phyloP scores from a whole-genome alignment of 1,284 basidiomycete species.

The Kalmanozyma brasiliensis region DNA sequence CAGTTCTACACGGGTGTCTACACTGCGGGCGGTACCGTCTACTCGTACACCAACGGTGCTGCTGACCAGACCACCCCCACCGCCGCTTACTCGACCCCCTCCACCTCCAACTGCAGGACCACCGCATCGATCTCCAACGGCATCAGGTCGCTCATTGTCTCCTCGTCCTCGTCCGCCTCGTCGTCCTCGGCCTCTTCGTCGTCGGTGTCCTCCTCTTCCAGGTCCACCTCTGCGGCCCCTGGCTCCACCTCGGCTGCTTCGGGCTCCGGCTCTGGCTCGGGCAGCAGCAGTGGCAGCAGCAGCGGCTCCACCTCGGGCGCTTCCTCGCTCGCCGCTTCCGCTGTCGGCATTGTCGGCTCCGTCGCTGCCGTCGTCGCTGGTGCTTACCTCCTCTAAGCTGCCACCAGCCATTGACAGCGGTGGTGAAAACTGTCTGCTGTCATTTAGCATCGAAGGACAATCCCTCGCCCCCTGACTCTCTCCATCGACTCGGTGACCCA shows the following conservation, averaged over 20 bases:
- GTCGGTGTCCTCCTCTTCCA: conserved; percentile 11
- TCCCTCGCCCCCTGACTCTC: not conserved
- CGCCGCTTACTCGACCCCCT: conserved; percentile 63
- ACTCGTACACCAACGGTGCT: conserved; percentile 63
- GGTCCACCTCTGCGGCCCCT: conserved; percentile 10
- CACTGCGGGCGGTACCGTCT: conserved; percentile 37
- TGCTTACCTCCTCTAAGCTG: conserved; percentile 50
- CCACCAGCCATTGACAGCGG: not conserved
- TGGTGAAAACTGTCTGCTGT: not conserved
- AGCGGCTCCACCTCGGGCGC: conserved; percentile 24
- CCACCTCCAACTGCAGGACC: conserved; percentile 59
- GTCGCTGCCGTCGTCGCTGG: conserved; percentile 42
- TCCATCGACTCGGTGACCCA: no score
- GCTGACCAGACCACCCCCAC: conserved; percentile 56
- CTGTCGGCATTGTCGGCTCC: conserved; percentile 36
- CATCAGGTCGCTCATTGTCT: conserved; percentile 43
- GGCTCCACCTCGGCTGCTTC: conserved; percentile 7
- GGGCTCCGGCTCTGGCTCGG: not conserved
- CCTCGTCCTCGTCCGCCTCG: conserved; percentile 9
- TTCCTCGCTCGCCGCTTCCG: conserved; percentile 18
- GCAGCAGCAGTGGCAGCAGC: conserved; percentile 13
- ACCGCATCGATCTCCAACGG: conserved; percentile 57
- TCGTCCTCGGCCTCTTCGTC: conserved; percentile 12
- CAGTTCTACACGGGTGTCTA: conserved; percentile 62
- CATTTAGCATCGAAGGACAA: not conserved